Evolutionary conservation across 805 yeast species (phyloP).

Genomic region (Lipomyces mesembrius): DNA sequence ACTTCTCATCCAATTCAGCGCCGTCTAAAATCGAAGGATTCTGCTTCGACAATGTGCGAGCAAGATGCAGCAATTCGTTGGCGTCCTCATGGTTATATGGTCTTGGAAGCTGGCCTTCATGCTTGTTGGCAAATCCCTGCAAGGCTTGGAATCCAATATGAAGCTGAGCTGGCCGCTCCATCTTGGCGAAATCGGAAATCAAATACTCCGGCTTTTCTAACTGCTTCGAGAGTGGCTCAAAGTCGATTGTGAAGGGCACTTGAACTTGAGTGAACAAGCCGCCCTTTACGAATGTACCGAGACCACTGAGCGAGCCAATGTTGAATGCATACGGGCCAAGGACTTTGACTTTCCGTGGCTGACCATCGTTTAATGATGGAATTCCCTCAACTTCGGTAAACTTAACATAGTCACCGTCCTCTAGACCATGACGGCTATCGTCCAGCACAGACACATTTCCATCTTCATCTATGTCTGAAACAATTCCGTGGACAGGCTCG

Average conservation of each 20-base stretch:
- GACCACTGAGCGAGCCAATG: slow-evolving; percentile 58
- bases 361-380: slow-evolving; percentile 71
- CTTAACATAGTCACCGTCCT: slow-evolving; percentile 88
- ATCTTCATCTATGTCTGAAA: slow-evolving; percentile 82
- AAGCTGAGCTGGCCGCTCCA: slow-evolving; percentile 86
- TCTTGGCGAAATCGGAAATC: slow-evolving; percentile 88
- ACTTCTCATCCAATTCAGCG: slow-evolving; percentile 62
- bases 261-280: slow-evolving; percentile 94
- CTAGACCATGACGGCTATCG: slow-evolving; percentile 89
- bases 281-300: slow-evolving; percentile 75
- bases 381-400: slow-evolving; percentile 86
- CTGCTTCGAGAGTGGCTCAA: slow-evolving; percentile 67
- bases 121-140: slow-evolving; percentile 67
- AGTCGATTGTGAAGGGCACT: slow-evolving; percentile 68
- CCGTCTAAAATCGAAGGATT: slow-evolving; percentile 60
- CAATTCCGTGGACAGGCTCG: slow-evolving; percentile 84
- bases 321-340: slow-evolving; percentile 94
- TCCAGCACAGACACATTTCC: slow-evolving; percentile 95
- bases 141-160: slow-evolving; percentile 93
- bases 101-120: slow-evolving; percentile 71
- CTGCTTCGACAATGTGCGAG: slow-evolving; percentile 62
- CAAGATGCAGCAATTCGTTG: slow-evolving; percentile 61
- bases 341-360: slow-evolving; percentile 75
- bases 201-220: slow-evolving; percentile 76
- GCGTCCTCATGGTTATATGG: slow-evolving; percentile 80